Base-by-base conservation (phyloP, 139 green algal species). In the Spirogloea muscicola region DNA sequence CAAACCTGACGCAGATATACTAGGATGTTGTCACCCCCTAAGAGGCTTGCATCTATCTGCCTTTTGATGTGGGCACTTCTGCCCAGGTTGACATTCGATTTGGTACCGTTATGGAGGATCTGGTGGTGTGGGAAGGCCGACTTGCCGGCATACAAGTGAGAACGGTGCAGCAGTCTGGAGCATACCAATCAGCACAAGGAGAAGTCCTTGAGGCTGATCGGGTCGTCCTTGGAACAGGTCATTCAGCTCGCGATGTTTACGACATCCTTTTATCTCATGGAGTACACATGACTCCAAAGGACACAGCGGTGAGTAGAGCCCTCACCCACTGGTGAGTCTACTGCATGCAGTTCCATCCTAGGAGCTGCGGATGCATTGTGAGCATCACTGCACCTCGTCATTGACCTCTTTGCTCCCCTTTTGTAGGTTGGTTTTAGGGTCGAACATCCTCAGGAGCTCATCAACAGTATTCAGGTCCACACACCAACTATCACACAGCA, bases 391-490 rank as follows among this genome's bases (percentile, higher is more conserved):
- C n/a, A n/a, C n/a, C n/a, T n/a, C n/a, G n/a, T n/a, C n/a, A n/a
- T n/a, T n/a, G n/a, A n/a, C n/a, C n/a, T n/a, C n/a, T n/a, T n/a
- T n/a, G n/a, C n/a, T n/a, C n/a, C n/a, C n/a, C n/a, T n/a, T n/a
- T n/a, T n/a, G 13, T 40, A 72, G 63, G 63, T 91, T 58, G 90
- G 91, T 31, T 94, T 96, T 72, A 46, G 90, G 0, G 85, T 96
- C 3, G 91, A 96, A 82, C 91, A 96, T 64, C 91, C 91, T 9
- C 91, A 96, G 82, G 77, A 52, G 9, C 29, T 83, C 52, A 88
- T 96, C 41, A 79, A 96, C 71, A 37, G 40, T 10, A 63, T 89
- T 3, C 87, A 91, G 65, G 92, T 74, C 31, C 21, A n/a, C n/a
- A n/a, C n/a, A n/a, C n/a, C n/a, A n/a, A n/a, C n/a, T n/a, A n/a